Evolutionary conservation across 2,329 filamentous ascomycete species (phyloP).

Genomic region (Colletotrichum sp.): DNA sequence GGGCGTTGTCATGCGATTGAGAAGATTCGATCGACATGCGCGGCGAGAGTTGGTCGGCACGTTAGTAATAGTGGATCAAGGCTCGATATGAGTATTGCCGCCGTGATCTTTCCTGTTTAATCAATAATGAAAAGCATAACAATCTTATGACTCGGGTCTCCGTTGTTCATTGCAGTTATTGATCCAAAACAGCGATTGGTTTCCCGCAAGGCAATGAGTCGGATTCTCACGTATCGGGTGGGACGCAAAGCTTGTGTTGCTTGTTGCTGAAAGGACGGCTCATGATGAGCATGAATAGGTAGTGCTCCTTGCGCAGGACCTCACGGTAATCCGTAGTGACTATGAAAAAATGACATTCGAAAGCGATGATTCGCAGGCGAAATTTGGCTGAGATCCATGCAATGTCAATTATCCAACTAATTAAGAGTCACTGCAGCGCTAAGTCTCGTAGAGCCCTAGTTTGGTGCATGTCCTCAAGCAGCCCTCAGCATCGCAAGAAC

Average conservation of each 20-base stretch:
- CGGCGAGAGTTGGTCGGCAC: not conserved
- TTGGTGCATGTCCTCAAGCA: constrained; percentile 39
- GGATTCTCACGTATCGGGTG: not conserved
- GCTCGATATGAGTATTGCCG: not conserved
- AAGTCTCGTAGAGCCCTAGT: not conserved
- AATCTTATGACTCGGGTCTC: not conserved
- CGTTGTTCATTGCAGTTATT: accelerated
- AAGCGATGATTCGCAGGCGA: accelerated
- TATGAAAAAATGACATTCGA: accelerated
- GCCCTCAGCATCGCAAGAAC: constrained; percentile 22
- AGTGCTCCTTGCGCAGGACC: accelerated
- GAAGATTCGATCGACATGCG: accelerated
- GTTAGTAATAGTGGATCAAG: accelerated
- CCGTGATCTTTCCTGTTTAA: not conserved
- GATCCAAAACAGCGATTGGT: accelerated
- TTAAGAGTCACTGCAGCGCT: accelerated
- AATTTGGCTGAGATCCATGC: accelerated
- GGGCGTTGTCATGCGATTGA: accelerated
- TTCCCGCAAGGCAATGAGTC: not conserved
- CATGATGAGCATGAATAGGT: not conserved
- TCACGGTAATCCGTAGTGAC: not conserved
- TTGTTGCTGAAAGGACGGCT: not conserved
- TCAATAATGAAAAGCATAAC: not conserved
- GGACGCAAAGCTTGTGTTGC: not conserved
- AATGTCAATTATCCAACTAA: accelerated